Percentiles rank a stretch among this genome's conserved stretches.
Conservation (phyloP, 441 rosid genomes). For the Populus hybrid region DNA sequence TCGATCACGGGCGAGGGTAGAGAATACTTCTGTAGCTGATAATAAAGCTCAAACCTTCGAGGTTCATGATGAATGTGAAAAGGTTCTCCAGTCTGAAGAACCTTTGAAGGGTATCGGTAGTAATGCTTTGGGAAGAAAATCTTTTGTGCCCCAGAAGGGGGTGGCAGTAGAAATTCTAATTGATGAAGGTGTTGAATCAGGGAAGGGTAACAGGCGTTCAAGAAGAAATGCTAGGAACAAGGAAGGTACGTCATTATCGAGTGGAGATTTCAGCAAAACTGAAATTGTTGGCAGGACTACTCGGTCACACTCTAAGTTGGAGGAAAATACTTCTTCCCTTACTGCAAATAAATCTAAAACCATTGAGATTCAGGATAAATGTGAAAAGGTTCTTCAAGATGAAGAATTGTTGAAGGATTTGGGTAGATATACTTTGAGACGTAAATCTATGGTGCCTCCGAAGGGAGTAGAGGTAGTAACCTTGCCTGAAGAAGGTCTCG, state of each 20-base stretch:
- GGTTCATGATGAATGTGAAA: neutral
- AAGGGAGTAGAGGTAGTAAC: neutral
- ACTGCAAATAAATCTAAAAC: neutral
- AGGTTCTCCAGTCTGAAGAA: neutral
- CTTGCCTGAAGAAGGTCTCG: neutral
- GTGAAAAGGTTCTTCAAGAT: slow-evolving; percentile 13
- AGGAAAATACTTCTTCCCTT: slow-evolving; percentile 6
- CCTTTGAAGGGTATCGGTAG: neutral
- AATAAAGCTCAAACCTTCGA: neutral
- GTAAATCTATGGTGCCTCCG: neutral
- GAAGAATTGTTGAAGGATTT: neutral
- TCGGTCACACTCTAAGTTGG: slow-evolving; percentile 20
- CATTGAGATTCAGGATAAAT: neutral
- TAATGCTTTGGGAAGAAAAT: neutral
- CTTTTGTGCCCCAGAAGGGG: neutral
- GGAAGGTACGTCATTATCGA: neutral
- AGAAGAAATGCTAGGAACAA: neutral
- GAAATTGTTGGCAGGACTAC: slow-evolving; percentile 18
- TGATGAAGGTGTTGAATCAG: neutral
- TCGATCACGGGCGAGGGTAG: neutral
- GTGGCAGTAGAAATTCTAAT: neutral
- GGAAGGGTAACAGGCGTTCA: neutral
- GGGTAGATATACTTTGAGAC: slow-evolving; percentile 1
- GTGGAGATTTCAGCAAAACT: neutral
- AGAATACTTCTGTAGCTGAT: neutral